A percentile compares a stretch with the other conserved stretches of the same genome.
These are phyloP conservation scores for Aspergillus indologenus DNA, from an alignment of 495 filamentous ascomycete genomes.

Conservation along the genomic window DNA sequence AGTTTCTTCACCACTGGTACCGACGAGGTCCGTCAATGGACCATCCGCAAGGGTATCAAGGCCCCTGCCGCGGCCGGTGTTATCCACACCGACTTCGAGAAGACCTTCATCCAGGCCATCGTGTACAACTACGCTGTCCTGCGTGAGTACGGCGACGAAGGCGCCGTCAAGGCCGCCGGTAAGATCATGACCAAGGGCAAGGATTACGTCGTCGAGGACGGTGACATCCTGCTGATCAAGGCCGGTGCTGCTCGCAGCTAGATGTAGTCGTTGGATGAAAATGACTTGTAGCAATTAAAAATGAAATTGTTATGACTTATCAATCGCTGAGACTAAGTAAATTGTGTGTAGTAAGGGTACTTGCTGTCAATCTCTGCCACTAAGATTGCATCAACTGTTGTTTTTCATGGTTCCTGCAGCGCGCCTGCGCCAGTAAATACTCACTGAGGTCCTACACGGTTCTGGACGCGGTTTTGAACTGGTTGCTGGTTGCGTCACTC, in stretches of 20 bases:
- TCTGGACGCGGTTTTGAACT: no score
- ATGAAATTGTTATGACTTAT: conserved; percentile 3
- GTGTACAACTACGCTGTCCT: conserved; percentile 80
- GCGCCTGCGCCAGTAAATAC: no score
- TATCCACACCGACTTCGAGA: conserved; percentile 98
- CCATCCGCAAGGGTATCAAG: conserved; percentile 93
- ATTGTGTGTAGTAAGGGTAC: no score
- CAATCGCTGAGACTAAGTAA: no score
- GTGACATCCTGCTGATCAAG: conserved; percentile 78
- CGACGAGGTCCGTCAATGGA: conserved; percentile 99
- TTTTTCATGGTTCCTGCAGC: no score
- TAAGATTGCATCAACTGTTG: no score
- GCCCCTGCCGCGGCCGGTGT: conserved; percentile 96
- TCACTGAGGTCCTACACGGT: no score
- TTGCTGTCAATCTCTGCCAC: no score
- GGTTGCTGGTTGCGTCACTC: no score
- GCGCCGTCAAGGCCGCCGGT: conserved; percentile 82
- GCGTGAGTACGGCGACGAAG: conserved; percentile 85
- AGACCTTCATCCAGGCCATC: conserved; percentile 97
- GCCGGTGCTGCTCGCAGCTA: conserved; percentile 89
- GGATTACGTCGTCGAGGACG: conserved; percentile 71
- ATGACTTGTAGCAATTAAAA: conserved; percentile 7
- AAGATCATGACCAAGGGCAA: conserved; percentile 99
- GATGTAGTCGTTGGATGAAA: conserved; percentile 16
- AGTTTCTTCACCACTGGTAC: conserved; percentile 97